Base-by-base conservation (phyloP, 176 grass and related monocot genomes). In the Hordeum marinum region DNA sequence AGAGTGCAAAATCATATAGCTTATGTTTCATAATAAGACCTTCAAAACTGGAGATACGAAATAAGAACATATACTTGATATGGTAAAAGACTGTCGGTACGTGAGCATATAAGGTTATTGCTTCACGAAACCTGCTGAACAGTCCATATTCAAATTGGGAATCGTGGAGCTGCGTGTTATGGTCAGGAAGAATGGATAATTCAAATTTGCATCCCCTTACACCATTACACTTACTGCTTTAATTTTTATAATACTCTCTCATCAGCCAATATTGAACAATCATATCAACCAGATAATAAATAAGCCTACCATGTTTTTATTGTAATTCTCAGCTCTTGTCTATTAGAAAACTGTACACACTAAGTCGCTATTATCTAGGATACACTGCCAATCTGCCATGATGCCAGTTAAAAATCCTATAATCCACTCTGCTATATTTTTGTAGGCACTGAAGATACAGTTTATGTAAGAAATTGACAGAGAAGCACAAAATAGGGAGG, bases 251-350 rank as follows among this genome's bases (percentile, higher is more conserved):
- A 7, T 62, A 41, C 9, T 62, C 55, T 62, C 35, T 72, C 35
- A 13, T 43, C 35, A 72, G 65, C 15, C 14, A 75, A 26, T 80
- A 75, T 37, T 23, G 46, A 89, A 57, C 52, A 62, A 42, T 50
- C 29, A 39, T 89, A 85, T 85, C 24, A 79, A 40, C 32, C 26
- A 10, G 31, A n/a, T 54, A 77, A 59, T 76, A 67, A 68, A 76
- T 23, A 6, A 76, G 17, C 29, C 61, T 14, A 86, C 48, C 37
- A 64, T 62, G 78, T 41, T 83, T 78, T 40, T 59, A 27, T 75
- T 75, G 48, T 20, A 21, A 66, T 25, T 78, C 39, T 63, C 36
- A 78, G 43, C 71, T 41, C 54, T 58, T 80, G 58, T 66, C 77
- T 27, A 77, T 25, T 27, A 14, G 34, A 27, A 73, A 84, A 60